These are phyloP conservation scores for Aspergillus steynii DNA, from an alignment of 495 filamentous ascomycete species.

Conservation along the genomic window DNA sequence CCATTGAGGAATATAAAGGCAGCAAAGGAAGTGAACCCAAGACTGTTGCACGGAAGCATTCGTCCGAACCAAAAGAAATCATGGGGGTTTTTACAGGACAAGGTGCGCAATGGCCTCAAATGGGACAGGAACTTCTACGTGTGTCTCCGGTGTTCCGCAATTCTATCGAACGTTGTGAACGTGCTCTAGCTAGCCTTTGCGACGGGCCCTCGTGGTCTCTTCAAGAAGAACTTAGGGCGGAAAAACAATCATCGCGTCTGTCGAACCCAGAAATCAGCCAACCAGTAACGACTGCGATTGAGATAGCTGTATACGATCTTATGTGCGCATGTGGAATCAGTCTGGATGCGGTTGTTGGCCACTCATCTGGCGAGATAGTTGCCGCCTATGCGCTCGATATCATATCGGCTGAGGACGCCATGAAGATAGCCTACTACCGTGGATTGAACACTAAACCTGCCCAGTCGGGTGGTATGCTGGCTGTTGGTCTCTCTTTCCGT, in stretches of 20 bases:
- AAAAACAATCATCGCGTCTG: conserved; percentile 17
- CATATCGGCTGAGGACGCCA: conserved; percentile 38
- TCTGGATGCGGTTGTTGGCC: conserved; percentile 34
- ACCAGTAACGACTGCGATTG: conserved; percentile 38
- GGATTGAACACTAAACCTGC: conserved; percentile 31
- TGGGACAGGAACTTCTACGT: conserved; percentile 50
- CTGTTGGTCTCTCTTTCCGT: conserved; percentile 21
- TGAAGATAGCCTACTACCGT: conserved; percentile 53
- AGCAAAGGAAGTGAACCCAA: too few relatives aligned
- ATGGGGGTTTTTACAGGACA: conserved; percentile 57
- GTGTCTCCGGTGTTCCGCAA: conserved; percentile 10
- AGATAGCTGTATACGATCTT: conserved; percentile 29
- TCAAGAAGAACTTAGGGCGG: conserved; percentile 23
- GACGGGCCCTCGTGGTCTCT: conserved; percentile 25
- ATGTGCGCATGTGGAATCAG: conserved; percentile 21
- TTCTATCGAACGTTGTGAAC: conserved; percentile 19
- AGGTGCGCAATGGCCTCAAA: conserved; percentile 65
- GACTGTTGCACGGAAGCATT: too few relatives aligned
- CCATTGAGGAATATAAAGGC: too few relatives aligned
- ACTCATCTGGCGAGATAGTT: conserved; percentile 38
- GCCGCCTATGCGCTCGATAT: conserved; percentile 37
- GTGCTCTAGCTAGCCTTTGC: conserved; percentile 23
- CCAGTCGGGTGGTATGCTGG: conserved; percentile 6
- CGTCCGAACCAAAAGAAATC: conserved; percentile 1
- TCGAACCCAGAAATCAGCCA: conserved; percentile 42